A percentile compares a stretch with the other conserved stretches of the same genome.
Conservation (phyloP, 352 stramenopile genomes). For the Pythium rishiriense region DNA sequence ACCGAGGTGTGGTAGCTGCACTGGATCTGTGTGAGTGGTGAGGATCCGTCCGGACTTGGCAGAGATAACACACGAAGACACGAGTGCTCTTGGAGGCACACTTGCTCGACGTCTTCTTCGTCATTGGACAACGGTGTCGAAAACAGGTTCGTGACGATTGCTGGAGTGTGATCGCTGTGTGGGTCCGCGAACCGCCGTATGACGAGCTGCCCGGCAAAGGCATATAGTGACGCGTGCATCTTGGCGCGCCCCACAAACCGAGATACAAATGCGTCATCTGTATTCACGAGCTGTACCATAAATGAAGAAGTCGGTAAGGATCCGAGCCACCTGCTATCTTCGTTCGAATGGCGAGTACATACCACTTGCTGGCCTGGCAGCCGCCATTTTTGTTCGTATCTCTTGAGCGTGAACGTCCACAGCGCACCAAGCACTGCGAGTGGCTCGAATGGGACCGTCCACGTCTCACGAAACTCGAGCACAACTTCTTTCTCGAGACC, state of each 20-base stretch:
- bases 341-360: too few species aligned
- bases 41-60: not conserved
- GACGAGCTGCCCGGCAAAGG: conserved; percentile 3
- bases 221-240: not conserved
- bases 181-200: not conserved
- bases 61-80: not conserved
- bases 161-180: not conserved
- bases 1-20: not conserved
- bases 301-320: not conserved
- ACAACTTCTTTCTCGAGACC: conserved; percentile 12
- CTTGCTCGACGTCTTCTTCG: not conserved
- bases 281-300: not conserved
- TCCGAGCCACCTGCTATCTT: too few species aligned
- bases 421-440: conserved; percentile 8
- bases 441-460: conserved; percentile 18
- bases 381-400: conserved; percentile 12
- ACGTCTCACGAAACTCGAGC: conserved; percentile 20
- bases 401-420: conserved; percentile 16
- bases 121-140: not conserved
- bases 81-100: not conserved
- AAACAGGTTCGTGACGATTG: not conserved
- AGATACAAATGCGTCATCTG: conserved; percentile 4
- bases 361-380: conserved; percentile 5
- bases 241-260: not conserved
- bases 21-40: not conserved